Evolutionary conservation across 1,284 basidiomycete genomes (phyloP).

Genomic region (Earliella scabrosa): DNA sequence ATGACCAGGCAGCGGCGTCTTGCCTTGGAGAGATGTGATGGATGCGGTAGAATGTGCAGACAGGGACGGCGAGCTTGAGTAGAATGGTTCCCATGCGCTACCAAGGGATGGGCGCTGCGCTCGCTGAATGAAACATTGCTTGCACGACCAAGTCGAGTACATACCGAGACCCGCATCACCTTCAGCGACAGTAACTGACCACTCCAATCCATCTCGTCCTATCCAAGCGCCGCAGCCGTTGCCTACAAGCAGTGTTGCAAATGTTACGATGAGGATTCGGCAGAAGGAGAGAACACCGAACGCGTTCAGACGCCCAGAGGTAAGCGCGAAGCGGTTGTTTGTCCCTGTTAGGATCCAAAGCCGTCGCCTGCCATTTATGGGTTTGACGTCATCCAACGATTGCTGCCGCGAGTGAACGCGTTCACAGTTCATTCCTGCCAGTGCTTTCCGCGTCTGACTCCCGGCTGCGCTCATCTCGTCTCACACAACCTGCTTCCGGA

Average conservation of each 20-base stretch:
- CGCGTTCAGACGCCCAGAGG: too few relatives aligned
- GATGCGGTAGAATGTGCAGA: constrained; percentile 78
- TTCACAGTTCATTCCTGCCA: too few relatives aligned
- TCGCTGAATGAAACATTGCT: constrained; percentile 5
- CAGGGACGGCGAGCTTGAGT: constrained; percentile 78
- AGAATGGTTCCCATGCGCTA: constrained; percentile 81
- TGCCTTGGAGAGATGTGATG: constrained; percentile 77
- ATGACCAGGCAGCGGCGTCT: constrained; percentile 65
- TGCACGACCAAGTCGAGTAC: constrained; percentile 36
- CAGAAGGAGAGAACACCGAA: too few relatives aligned
- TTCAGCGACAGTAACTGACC: constrained; percentile 73
- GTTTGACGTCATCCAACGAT: constrained; percentile 22
- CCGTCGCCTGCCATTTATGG: constrained; percentile 19
- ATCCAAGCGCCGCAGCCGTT: background rate
- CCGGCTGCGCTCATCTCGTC: background rate
- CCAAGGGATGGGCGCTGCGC: constrained; percentile 73
- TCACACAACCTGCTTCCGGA: too few relatives aligned
- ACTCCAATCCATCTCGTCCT: constrained; percentile 51
- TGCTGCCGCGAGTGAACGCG: constrained; percentile 6
- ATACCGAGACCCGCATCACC: constrained; percentile 81
- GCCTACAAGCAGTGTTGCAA: too few relatives aligned
- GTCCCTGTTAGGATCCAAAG: constrained; percentile 32
- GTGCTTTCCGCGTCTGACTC: background rate
- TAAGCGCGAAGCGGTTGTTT: constrained; percentile 24
- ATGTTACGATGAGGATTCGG: too few relatives aligned